Base-by-base conservation (phyloP, 2,329 filamentous ascomycete species). In the Xylaria sp. region DNA sequence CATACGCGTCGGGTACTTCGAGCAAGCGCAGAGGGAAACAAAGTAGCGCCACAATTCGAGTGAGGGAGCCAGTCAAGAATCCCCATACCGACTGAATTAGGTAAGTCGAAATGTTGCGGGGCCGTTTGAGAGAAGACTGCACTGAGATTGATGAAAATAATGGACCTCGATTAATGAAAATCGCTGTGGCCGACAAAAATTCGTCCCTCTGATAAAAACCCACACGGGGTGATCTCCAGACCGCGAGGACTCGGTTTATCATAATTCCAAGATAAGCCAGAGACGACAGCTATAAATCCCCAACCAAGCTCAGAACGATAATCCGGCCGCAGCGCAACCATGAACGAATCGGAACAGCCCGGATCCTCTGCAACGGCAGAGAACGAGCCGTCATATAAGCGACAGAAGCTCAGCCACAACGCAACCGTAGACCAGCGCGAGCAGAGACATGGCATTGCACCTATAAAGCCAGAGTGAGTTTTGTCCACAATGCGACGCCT, bases 371-470 rank as follows among this genome's bases (percentile, higher is more conserved):
- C 58, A 53, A 66, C 68, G 55, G 60, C 61, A 33, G 61, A 71
- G 45, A 77, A 79, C 59, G 81, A 79, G 71, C 83, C 84, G 65
- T 82, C 86, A 44, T 78, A 85, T 58, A 92, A 92, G 80, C 85
- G 87, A 73, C 81, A 85, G 71, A 91, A 86, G 78, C 76, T 87
- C 58, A 83, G 86, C 33, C 75, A 77, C 47, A 72, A 72, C 44
- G 59, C 67, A 42, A 66, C 39, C 45, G 59, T 47, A 7, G 66
- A 66, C 47, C 66, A 69, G 15, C 60, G 51, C 44, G 53, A 68
- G 3, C 53, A 73, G 65, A 70, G 65, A 56, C 55, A 71, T 65
- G 79, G 78, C 42, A 65, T 74, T 56, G 78, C 79, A 1, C 75
- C 77, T 5, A 76, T 81, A 59, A 81, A 81, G 69, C 70, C 78